Evolutionary conservation across 2,329 filamentous ascomycete genomes (phyloP), one percentile per base, ranked within the genome.

Genomic region (Ophiobolus disseminans): DNA sequence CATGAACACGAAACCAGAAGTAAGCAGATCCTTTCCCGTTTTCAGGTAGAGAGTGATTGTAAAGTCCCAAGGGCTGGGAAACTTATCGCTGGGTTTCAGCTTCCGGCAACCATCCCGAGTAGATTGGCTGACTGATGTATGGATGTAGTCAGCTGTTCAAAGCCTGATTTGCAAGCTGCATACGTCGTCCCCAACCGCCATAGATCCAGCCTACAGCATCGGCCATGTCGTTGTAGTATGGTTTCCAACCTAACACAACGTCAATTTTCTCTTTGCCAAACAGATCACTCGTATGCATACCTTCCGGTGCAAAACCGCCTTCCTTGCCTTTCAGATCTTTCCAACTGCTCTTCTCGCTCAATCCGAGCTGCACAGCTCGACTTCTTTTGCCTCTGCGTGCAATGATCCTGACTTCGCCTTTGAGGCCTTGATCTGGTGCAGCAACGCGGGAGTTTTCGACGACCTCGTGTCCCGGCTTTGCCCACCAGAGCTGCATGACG

Each of bases 141-240:
- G 37, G 41, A 30, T 53, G 23, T 17, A 55, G 49, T 60, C 52
- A 58, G 36, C 55, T 50, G 30, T 44, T 37, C 26, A 68, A 53
- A 7, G 68, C 69, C 9, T 57, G 45, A 22, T 64, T 58, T 11
- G 69, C 68, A 16, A 71, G 50, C 32, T 69, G 61, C 57, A 66
- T 65, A 19, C 69, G 54, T 37, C 65, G 53, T 3, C 64, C 62
- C 56, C 62, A 68, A 7, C 68, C 69, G 5, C 68, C 68, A 41
- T 72, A 72, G 10, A 72, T 56, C 69, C 69, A 72, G 2, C 64
- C 65, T 20, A 68, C 59, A 10, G 68, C 68, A 46, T 72, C 69
- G 4, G 68, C 65, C 65, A 68, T 69, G 40, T 72, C 65, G 40
- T 70, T 60, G 42, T 69, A 57, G 36, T 72, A 72, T 1, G 69